Conservation (phyloP, 495 filamentous ascomycete genomes). For the Neurospora intermedia region DNA sequence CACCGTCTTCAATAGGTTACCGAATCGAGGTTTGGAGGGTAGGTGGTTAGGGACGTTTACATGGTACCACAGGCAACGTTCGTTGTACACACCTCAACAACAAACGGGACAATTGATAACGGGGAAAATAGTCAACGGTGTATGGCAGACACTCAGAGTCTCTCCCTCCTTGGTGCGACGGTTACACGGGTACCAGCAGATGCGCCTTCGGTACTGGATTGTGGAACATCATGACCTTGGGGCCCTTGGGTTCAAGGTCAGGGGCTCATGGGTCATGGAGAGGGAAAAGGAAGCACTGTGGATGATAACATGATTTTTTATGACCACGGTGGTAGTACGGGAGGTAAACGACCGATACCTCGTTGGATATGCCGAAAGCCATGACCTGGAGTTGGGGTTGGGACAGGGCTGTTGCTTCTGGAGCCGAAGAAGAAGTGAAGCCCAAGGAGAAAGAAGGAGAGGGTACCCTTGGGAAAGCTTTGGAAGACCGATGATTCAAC, state of each 20-base stretch:
- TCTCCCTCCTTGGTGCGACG: not conserved
- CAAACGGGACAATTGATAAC: not conserved
- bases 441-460: not conserved
- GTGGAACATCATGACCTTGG: not conserved
- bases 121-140: not conserved
- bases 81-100: not conserved
- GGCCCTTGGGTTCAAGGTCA: not conserved
- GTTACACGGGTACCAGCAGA: not conserved
- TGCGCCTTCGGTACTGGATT: not conserved
- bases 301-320: not conserved
- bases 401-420: not conserved
- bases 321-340: not conserved
- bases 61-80: not conserved
- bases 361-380: not conserved
- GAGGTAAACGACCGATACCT: not conserved
- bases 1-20: not conserved
- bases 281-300: not conserved
- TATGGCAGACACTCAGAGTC: not conserved
- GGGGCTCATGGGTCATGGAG: not conserved
- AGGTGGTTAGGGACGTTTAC: not conserved
- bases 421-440: not conserved
- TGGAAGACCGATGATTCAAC: not conserved
- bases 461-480: not conserved
- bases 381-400: not conserved
- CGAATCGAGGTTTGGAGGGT: not conserved